These are phyloP conservation scores for Amphirosellinia nigrospora DNA, from an alignment of 495 filamentous ascomycete species.

Conservation along the genomic window DNA sequence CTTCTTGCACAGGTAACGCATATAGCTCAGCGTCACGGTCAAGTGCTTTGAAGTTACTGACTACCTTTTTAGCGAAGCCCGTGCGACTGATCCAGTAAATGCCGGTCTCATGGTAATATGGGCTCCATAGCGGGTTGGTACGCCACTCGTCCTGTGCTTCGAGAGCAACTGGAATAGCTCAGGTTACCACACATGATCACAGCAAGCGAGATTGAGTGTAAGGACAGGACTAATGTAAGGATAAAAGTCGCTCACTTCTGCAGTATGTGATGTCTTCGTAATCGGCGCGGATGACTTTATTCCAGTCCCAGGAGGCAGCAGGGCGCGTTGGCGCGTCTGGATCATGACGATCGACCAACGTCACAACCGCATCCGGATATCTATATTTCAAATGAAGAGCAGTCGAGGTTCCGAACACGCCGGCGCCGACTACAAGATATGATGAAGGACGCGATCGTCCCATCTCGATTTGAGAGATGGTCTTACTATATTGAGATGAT, in stretches of 20 bases:
- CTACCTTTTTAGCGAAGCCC: constrained; percentile 52
- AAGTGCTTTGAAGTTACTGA: constrained; percentile 57
- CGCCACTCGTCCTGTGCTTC: constrained; percentile 63
- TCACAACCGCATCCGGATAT: constrained; percentile 58
- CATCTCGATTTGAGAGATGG: background rate
- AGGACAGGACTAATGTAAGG: background rate
- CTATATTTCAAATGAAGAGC: constrained; percentile 63
- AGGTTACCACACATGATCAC: constrained; percentile 1
- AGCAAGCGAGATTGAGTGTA: background rate
- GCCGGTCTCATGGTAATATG: constrained; percentile 64
- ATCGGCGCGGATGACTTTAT: constrained; percentile 71
- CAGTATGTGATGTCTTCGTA: constrained; percentile 65
- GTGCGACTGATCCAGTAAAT: constrained; percentile 57
- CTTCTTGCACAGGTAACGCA: constrained; percentile 52
- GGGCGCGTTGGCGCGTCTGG: constrained; percentile 46
- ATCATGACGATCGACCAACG: constrained; percentile 62
- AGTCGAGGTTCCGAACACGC: constrained; percentile 70
- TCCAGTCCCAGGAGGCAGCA: constrained; percentile 71
- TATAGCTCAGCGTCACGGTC: constrained; percentile 44
- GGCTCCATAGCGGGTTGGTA: constrained; percentile 57
- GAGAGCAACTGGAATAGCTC: constrained; percentile 49
- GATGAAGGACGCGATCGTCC: constrained; percentile 40
- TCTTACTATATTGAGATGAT: background rate
- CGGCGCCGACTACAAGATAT: constrained; percentile 67
- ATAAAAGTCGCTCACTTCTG: constrained; percentile 26